Conservation (phyloP, 1,139 yeast species). For the Diutina rugosa region DNA sequence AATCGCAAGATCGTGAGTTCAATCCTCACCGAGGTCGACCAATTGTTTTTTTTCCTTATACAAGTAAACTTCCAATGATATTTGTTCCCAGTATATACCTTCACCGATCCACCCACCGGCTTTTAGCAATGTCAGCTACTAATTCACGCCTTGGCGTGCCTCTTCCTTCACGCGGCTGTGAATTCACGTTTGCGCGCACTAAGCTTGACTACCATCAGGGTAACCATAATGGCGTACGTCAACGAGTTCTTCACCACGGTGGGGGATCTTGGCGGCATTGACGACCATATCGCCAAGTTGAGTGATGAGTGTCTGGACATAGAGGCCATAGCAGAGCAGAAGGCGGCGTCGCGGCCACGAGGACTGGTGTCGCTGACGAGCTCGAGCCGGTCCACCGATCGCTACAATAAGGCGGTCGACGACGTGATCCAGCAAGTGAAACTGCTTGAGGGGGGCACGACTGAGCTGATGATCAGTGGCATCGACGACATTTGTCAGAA, state of each 20-base stretch:
- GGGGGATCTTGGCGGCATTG: neutral
- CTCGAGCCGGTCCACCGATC: neutral
- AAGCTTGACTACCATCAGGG: neutral
- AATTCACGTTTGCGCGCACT: neutral
- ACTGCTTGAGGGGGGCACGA: neutral
- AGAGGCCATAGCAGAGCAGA: neutral
- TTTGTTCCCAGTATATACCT: too few relatives aligned
- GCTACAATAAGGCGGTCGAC: neutral
- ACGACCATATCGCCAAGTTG: neutral
- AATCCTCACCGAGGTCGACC: conserved; percentile 5
- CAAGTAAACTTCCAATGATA: too few relatives aligned
- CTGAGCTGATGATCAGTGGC: neutral
- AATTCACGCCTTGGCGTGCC: too few relatives aligned
- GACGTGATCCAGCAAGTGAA: neutral
- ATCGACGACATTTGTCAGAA: neutral
- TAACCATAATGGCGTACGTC: neutral
- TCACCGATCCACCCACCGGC: too few relatives aligned
- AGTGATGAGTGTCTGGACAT: neutral
- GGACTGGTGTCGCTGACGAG: neutral
- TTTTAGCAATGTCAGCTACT: too few relatives aligned
- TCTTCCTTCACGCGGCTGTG: neutral
- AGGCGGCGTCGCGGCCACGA: neutral
- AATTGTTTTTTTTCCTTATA: neutral
- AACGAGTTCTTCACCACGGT: neutral
- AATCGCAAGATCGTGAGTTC: conserved; percentile 13